Evolutionary conservation across 2,329 filamentous ascomycete genomes (phyloP).

Genomic region (Alternaria brassicicola): DNA sequence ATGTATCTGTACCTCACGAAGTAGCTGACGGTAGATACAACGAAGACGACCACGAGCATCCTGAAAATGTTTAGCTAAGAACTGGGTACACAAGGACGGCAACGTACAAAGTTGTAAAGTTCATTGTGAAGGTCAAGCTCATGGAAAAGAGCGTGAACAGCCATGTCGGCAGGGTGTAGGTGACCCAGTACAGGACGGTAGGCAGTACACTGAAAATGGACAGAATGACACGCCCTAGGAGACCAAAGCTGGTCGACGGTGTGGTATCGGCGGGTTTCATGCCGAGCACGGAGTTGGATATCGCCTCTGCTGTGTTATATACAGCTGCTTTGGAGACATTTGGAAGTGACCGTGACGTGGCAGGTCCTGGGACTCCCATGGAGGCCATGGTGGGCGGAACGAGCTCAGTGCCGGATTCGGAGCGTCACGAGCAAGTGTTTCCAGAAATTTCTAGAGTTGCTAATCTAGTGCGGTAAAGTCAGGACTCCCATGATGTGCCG

Average conservation of each 20-base stretch:
- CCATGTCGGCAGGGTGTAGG: slow-evolving; percentile 86
- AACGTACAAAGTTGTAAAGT: slow-evolving; percentile 88
- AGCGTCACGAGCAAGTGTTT: slow-evolving; percentile 13
- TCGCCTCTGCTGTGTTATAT: slow-evolving; percentile 24
- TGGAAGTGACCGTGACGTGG: slow-evolving; percentile 22
- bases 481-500: slow-evolving; percentile 26
- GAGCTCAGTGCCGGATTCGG: not conserved
- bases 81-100: slow-evolving; percentile 3
- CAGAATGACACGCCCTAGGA: slow-evolving; percentile 57
- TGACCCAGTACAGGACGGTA: slow-evolving; percentile 72
- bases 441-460: not conserved
- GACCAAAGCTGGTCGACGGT: slow-evolving; percentile 48
- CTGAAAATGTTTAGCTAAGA: slow-evolving; percentile 38
- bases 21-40: slow-evolving; percentile 89
- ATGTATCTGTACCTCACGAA: slow-evolving; percentile 93
- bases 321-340: slow-evolving; percentile 17
- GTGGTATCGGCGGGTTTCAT: slow-evolving; percentile 29
- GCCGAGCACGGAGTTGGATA: slow-evolving; percentile 28
- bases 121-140: slow-evolving; percentile 97
- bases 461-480: slow-evolving; percentile 12
- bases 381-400: slow-evolving; percentile 17
- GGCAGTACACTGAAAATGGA: slow-evolving; percentile 61
- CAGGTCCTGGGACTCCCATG: slow-evolving; percentile 34
- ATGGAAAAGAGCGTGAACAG: slow-evolving; percentile 90
- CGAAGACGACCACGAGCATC: slow-evolving; percentile 70